Evolutionary conservation across 2,329 filamentous ascomycete genomes (phyloP), one percentile per base, ranked within the genome.

Genomic region (Dryadomyces quercus-mongolicae): DNA sequence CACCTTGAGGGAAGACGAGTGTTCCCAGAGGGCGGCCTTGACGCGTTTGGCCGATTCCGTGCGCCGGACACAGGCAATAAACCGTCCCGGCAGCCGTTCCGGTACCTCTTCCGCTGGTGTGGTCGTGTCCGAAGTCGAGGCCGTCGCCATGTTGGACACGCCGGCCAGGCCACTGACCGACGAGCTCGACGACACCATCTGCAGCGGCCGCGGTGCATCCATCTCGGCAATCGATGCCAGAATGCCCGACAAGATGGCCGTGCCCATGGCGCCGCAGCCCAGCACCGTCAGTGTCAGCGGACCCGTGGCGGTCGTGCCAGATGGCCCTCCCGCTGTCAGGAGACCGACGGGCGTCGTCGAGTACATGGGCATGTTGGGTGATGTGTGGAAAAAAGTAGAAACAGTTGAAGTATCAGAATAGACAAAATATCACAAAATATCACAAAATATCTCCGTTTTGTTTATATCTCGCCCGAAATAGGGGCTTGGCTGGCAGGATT

Each of bases 251-350:
- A 94, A 79, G 61, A 95, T 91, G 55, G 88, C 88, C 57, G 88
- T 87, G 56, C 89, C 89, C 81, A 95, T 87, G 53, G 84, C 91
- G 60, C 88, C 88, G 68, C 87, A 93, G 63, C 89, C 89, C 56
- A 95, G 76, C 58, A 93, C 81, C 58, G 88, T 81, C 71, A 94
- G 76, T 60, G 86, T 92, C 60, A 90, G 77, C 61, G 49, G 43
- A 38, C 22, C 6, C 21, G 46, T 2, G 22, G 46, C 8, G n/a
- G 50, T 3, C 50, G 25, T 2, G 21, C 21, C 43, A 12, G 20
- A 15, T 6, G 49, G 15, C 34, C 25, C 13, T 34, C 48, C 48
- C 31, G 36, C 12, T 22, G 50, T 52, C 42, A 52, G 25, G 22
- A 52, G 50, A 22, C 50, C 50, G 16, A 52, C 25, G 2, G 50